Evolutionary conservation across 805 yeast species (phyloP).

Genomic region (Yamadazyma scolyti): DNA sequence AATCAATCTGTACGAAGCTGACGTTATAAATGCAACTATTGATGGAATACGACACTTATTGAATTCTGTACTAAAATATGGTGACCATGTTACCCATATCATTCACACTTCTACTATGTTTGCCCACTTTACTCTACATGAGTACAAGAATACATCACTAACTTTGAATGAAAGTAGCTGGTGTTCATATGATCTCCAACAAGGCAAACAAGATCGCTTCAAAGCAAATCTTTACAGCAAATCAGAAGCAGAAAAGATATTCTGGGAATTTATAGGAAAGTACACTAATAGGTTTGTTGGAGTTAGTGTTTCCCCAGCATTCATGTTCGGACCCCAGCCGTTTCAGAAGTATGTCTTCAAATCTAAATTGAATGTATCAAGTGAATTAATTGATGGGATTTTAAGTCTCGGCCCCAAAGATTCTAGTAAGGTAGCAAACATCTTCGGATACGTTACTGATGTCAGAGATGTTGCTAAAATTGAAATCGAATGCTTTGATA

Average conservation of each 20-base stretch:
- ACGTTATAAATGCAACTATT: conserved; percentile 23
- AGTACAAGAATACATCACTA: conserved; percentile 8
- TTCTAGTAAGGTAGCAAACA: conserved; percentile 2
- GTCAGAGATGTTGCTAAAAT: conserved; percentile 23
- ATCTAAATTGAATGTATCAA: conserved; percentile 3
- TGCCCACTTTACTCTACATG: conserved; percentile 15
- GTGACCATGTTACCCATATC: conserved; percentile 39
- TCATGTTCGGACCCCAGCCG: conserved; percentile 9
- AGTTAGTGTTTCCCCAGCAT: conserved; percentile 6
- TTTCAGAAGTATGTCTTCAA: conserved; percentile 19
- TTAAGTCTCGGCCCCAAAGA: conserved; percentile 5
- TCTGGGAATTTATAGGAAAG: conserved; percentile 16
- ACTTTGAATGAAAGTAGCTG: conserved; percentile 9
- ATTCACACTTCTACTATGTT: conserved; percentile 46
- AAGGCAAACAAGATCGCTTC: conserved; percentile 8
- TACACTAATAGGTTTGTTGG: conserved; percentile 11
- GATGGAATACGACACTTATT: conserved; percentile 36
- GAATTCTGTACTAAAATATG: conserved; percentile 39
- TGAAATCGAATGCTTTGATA: conserved; percentile 14
- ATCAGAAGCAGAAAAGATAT: conserved; percentile 12
- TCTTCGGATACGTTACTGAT: conserved; percentile 15
- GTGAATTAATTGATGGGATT: conserved; percentile 3
- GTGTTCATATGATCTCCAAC: conserved; percentile 2
- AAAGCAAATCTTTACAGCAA: conserved; percentile 23
- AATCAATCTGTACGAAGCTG: conserved; percentile 15